Base-by-base conservation (phyloP, 371 early-diverging fungal genomes). In the Parasitella parasitica region DNA sequence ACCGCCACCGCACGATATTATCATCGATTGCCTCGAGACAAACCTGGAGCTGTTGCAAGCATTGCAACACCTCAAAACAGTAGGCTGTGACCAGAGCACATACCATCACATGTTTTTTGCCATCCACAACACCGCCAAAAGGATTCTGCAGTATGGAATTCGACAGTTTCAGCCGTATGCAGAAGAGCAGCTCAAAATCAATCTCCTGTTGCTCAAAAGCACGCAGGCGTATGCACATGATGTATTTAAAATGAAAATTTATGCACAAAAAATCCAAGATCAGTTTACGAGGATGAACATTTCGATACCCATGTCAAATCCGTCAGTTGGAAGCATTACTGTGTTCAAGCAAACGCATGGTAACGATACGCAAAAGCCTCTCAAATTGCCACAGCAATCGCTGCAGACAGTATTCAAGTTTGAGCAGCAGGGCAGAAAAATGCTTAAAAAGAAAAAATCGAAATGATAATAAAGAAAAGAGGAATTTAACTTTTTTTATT, bases 31-130 rank as follows among this genome's bases (percentile, higher is more conserved):
- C 15, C 65, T 80, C 2, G 48, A 72, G 18, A 72, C 78, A 11
- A 80, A 72, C 39, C 30, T 77, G 37, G 64, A 70, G 6, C 18
- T 80, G 0, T 39, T 80, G 4, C 71, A 70, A 53, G 59, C 73
- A 0, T 49, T 80, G 1, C 64, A 69, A 4, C 55, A 76, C 26
- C 60, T 80, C 12, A 72, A 67, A 34, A 57, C 63, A 1, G 27
- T 64, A 0, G 78, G 76, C 0, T 80, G 81, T n/a, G 81, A 80
- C 28, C 81, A 77, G 43, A 77, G 81, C 52, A 80, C 81, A 0
- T 80, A 80, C 18, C 81, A 77, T 20, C 75, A 80, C 55, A 76
- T 80, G 81, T 80, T 77, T 54, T 74, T 76, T 38, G 76, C 81
- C 1, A 80, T 80, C 30, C 76, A 80, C 55, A 77, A 71, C 18